A percentile compares a stretch with the other conserved stretches of the same genome.
Evolutionary conservation across 2,329 filamentous ascomycete species (phyloP).

Genomic region (Zymoseptoria tritici): DNA sequence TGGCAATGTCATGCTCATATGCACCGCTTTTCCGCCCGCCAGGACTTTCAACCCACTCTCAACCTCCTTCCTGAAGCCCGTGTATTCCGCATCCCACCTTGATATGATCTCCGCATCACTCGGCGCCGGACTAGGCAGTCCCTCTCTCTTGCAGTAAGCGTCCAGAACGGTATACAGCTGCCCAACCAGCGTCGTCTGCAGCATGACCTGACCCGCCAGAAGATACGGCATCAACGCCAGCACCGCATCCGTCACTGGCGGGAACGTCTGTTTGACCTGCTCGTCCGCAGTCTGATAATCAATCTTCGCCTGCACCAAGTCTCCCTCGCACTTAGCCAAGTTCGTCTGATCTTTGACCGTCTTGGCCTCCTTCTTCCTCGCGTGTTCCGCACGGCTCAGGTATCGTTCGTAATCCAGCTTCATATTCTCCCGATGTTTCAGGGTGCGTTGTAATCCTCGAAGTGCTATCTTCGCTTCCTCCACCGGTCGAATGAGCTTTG

Average conservation of each 20-base stretch:
- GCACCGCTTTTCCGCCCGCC: constrained; percentile 60
- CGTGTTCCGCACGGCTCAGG: constrained; percentile 61
- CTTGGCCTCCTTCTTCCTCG: constrained; percentile 61
- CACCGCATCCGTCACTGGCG: constrained; percentile 60
- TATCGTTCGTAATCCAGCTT: constrained; percentile 75
- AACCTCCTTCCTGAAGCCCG: constrained; percentile 56
- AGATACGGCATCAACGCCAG: constrained; percentile 69
- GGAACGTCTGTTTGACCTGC: constrained; percentile 63
- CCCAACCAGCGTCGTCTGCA: constrained; percentile 70
- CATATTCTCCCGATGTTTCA: constrained; percentile 78
- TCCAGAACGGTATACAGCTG: constrained; percentile 72
- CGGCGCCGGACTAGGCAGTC: constrained; percentile 64
- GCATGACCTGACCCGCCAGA: constrained; percentile 61
- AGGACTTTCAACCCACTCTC: constrained; percentile 58
- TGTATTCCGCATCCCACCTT: constrained; percentile 57
- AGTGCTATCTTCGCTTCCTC: constrained; percentile 61
- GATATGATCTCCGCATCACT: constrained; percentile 64
- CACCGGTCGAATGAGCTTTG: constrained; percentile 61
- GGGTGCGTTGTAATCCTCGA: constrained; percentile 68
- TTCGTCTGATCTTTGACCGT: constrained; percentile 66
- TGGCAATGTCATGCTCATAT: constrained; percentile 46
- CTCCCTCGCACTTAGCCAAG: constrained; percentile 63
- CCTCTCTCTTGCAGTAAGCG: constrained; percentile 61
- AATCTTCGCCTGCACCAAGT: constrained; percentile 56
- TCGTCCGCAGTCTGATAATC: constrained; percentile 70